These are phyloP conservation scores for Apiospora malaysiana DNA, from an alignment of 2,329 filamentous ascomycete species.

Conservation along the genomic window DNA sequence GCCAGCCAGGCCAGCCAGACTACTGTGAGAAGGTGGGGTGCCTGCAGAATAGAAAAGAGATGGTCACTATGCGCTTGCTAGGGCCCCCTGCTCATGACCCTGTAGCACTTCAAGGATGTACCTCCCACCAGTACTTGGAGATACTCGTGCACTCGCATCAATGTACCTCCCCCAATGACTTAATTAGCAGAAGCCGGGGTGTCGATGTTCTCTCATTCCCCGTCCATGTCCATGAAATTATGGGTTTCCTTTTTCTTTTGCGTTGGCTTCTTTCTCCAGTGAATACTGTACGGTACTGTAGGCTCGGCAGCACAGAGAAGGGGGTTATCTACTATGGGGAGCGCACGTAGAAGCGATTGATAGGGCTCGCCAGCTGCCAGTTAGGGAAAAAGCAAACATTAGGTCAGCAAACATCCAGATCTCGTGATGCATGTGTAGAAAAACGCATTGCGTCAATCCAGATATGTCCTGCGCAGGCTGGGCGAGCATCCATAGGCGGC, in stretches of 20 bases:
- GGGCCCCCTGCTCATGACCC: neutral
- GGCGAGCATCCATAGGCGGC: neutral
- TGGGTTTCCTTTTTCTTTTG: neutral
- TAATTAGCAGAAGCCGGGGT: constrained; percentile 17
- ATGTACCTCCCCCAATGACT: neutral
- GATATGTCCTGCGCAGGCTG: neutral
- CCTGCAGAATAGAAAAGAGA: constrained; percentile 9
- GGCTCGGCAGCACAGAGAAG: neutral
- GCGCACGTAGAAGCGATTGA: neutral
- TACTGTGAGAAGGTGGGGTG: constrained; percentile 13
- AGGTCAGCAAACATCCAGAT: neutral
- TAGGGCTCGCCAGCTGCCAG: neutral
- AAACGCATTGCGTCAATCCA: neutral
- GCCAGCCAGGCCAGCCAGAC: neutral
- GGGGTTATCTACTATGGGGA: neutral
- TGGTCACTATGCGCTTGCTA: neutral
- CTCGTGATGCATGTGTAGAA: neutral
- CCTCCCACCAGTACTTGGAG: constrained; percentile 7
- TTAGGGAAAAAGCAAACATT: neutral
- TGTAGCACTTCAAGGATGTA: neutral
- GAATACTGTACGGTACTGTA: neutral
- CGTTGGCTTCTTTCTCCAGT: neutral
- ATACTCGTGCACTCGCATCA: neutral
- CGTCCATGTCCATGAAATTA: neutral
- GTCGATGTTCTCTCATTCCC: constrained; percentile 9